Conservation (phyloP, 2,329 filamentous ascomycete species). For the Stachybotrys elegans region DNA sequence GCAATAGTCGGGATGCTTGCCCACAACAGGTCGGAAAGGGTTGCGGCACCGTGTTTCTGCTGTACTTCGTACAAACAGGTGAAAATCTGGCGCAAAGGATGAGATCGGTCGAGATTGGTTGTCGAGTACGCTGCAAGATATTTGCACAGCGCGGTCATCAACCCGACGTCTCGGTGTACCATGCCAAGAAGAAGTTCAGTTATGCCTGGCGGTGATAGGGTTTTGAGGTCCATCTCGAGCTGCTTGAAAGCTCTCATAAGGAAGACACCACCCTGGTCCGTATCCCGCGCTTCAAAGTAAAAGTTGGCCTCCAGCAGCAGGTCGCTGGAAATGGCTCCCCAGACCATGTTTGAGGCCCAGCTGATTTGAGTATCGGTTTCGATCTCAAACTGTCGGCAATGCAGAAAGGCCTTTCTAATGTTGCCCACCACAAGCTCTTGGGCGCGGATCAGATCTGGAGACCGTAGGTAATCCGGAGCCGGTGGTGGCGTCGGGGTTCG, state of each 20-base stretch:
- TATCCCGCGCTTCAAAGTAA: slow-evolving; percentile 34
- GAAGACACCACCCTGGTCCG: slow-evolving; percentile 32
- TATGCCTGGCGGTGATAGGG: slow-evolving; percentile 37
- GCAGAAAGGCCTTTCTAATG: slow-evolving; percentile 38
- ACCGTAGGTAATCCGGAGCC: slow-evolving; percentile 34
- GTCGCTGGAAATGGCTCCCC: slow-evolving; percentile 39
- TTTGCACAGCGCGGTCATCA: slow-evolving; percentile 41
- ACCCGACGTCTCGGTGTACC: slow-evolving; percentile 36
- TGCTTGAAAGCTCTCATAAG: slow-evolving; percentile 38
- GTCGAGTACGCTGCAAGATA: slow-evolving; percentile 38
- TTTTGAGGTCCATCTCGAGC: slow-evolving; percentile 36
- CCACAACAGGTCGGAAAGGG: slow-evolving; percentile 38
- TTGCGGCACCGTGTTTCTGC: slow-evolving; percentile 37
- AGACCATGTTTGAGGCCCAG: slow-evolving; percentile 37
- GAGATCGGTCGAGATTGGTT: slow-evolving; percentile 36
- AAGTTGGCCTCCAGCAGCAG: slow-evolving; percentile 38
- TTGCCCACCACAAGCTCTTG: slow-evolving; percentile 39
- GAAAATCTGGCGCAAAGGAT: slow-evolving; percentile 38
- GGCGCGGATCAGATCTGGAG: slow-evolving; percentile 36
- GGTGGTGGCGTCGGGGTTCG: slow-evolving; percentile 40
- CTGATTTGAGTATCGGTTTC: slow-evolving; percentile 30
- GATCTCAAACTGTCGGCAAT: slow-evolving; percentile 37
- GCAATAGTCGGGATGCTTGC: slow-evolving; percentile 34
- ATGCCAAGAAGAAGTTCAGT: slow-evolving; percentile 37
- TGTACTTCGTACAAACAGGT: slow-evolving; percentile 38